phyloP scores from a whole-genome alignment of 108 stramenopile species.

The Nitzschia putrida region DNA sequence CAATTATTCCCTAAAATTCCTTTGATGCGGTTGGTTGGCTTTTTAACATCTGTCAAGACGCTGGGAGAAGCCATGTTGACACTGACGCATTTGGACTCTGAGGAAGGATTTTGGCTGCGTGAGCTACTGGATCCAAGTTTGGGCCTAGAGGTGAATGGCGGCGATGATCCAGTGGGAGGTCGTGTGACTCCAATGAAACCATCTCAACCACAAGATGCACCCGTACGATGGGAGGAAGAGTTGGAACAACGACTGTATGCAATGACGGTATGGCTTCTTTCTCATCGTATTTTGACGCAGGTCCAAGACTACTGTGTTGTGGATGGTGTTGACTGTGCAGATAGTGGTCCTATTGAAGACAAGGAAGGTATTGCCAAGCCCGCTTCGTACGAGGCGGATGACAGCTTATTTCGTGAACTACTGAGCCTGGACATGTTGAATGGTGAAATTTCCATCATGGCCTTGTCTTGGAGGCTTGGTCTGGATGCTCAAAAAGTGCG shows the following conservation, averaged over 20 bases:
- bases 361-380: neutral
- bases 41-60: slow-evolving; percentile 31
- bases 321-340: slow-evolving; percentile 13
- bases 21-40: slow-evolving; percentile 44
- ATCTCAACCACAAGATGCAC: neutral
- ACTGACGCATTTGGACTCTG: slow-evolving; percentile 15
- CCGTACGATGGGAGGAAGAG: slow-evolving; percentile 24
- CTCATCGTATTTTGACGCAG: slow-evolving; percentile 58
- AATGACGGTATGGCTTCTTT: slow-evolving; percentile 68
- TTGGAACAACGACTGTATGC: slow-evolving; percentile 57
- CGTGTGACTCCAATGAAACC: neutral
- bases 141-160: neutral
- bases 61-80: slow-evolving; percentile 33
- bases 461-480: slow-evolving; percentile 44
- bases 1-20: slow-evolving; percentile 55
- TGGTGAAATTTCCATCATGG: slow-evolving; percentile 42
- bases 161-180: neutral
- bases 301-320: slow-evolving; percentile 58
- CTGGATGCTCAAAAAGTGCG: slow-evolving; percentile 30
- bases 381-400: slow-evolving; percentile 25
- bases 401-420: slow-evolving; percentile 38
- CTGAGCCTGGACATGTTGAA: slow-evolving; percentile 33
- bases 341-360: slow-evolving; percentile 5
- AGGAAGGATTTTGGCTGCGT: slow-evolving; percentile 30
- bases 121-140: slow-evolving; percentile 8